Percentiles rank a stretch among this genome's conserved stretches.
Conservation (phyloP, 805 yeast genomes). For the Lipomyces yamadae region DNA sequence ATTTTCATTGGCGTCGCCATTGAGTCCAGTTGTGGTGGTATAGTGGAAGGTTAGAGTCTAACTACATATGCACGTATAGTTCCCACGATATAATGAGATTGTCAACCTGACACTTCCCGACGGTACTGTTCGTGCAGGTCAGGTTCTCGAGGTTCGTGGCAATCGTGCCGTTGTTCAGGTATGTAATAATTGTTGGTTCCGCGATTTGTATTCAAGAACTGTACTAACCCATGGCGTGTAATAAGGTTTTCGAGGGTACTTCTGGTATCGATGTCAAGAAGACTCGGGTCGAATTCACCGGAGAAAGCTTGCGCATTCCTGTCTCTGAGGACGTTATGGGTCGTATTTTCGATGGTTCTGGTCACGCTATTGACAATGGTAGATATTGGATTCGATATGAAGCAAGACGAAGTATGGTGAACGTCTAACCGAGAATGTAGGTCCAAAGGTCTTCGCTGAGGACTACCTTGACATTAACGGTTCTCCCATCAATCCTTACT, state of each 20-base stretch:
- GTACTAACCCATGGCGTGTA: background rate
- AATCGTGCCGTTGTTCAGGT: slow-evolving; percentile 92
- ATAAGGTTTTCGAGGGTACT: slow-evolving; percentile 90
- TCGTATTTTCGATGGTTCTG: slow-evolving; percentile 98
- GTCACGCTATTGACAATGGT: slow-evolving; percentile 90
- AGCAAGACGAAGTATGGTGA: background rate
- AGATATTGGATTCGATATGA: background rate
- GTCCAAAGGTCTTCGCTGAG: slow-evolving; percentile 98
- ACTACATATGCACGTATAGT: slow-evolving; percentile 41
- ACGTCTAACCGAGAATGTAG: slow-evolving; percentile 45
- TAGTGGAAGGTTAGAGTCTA: background rate
- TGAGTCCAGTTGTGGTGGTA: background rate
- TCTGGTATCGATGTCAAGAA: slow-evolving; percentile 98
- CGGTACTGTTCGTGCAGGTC: slow-evolving; percentile 94
- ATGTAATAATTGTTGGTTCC: background rate
- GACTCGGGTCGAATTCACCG: slow-evolving; percentile 96
- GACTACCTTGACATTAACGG: slow-evolving; percentile 98
- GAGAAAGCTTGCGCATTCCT: slow-evolving; percentile 88
- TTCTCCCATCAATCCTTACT: slow-evolving; percentile 96
- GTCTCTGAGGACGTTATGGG: slow-evolving; percentile 98
- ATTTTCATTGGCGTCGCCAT: background rate
- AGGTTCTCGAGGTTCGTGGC: slow-evolving; percentile 97
- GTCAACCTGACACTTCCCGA: slow-evolving; percentile 96
- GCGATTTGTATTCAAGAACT: background rate
- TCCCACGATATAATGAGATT: slow-evolving; percentile 92